Base-by-base conservation (phyloP, 1,284 basidiomycete species). In the Trametes hirsuta region DNA sequence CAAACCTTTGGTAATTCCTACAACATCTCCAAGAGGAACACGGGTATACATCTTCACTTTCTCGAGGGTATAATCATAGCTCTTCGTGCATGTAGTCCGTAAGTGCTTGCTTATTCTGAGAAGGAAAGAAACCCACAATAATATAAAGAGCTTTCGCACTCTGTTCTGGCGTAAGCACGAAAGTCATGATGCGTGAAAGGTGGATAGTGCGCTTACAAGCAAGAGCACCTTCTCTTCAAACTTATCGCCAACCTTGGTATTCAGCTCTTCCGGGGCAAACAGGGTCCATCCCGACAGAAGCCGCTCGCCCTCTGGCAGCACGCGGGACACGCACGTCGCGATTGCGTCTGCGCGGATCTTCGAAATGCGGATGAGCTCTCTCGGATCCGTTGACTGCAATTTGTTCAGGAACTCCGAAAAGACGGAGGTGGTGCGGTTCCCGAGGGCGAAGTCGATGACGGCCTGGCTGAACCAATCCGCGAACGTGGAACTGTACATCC, bases 401-500 rank as follows among this genome's bases (percentile, higher is more conserved):
- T 88, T 94, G 60, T 91, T 81, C 52, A 96, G 77, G 73, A 97
- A 97, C 73, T 97, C 95, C 37, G 93, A 90, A 76, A 97, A 97
- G 4, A 96, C 93, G 36, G 90, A 83, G 22, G 88, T 72, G 0
- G 88, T 90, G 58, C 95, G 90, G 73, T 95, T 88, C 25, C 95
- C 95, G 50, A 95, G 87, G 80, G 93, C 86, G 72, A 90, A 97
- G 71, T 97, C 94, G 67, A 96, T 94, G 50, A 95, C 92, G 1
- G 95, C 93, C 78, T 99, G 97, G 53, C 87, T 90, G 77, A 98
- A 99, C 86, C 96, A 98, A 76, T 98, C 97, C 59, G 90, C 90
- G 69, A 96, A 94, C 3, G 91, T 91, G 21, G 92, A 88, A 6
- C 89, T 88, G 74, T 93, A 93, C 87, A 93, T 86, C 70, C 92